Evolutionary conservation across 1,139 yeast species (phyloP).

Genomic region (Yarrowia galli): DNA sequence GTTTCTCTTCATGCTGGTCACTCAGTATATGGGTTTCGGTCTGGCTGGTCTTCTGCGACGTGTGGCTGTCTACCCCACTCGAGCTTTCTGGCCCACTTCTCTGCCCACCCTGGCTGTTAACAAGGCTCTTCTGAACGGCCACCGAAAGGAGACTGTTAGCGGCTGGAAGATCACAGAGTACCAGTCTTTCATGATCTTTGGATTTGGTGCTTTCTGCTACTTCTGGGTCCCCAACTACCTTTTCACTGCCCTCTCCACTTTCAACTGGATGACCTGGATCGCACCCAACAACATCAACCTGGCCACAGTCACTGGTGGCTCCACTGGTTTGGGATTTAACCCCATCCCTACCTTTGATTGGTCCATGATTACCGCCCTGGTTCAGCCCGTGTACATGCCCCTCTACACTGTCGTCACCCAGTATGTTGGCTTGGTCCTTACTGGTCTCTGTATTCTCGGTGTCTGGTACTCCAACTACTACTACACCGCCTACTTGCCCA

Average conservation of each 20-base stretch:
- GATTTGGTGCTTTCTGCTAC: constrained; percentile 56
- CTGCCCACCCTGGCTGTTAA: constrained; percentile 64
- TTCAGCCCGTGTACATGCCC: constrained; percentile 54
- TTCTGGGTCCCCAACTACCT: constrained; percentile 66
- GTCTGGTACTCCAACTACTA: constrained; percentile 62
- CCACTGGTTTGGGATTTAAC: constrained; percentile 61
- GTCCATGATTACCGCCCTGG: constrained; percentile 53
- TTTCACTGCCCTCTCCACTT: constrained; percentile 59
- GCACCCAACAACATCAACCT: constrained; percentile 61
- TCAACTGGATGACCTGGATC: constrained; percentile 73
- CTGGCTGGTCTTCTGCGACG: constrained; percentile 59
- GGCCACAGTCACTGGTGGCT: constrained; percentile 63
- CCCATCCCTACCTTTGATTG: constrained; percentile 64
- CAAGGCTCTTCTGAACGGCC: constrained; percentile 58
- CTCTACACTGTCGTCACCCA: constrained; percentile 57
- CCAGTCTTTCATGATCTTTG: constrained; percentile 55
- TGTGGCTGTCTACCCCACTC: constrained; percentile 60
- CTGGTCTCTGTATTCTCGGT: constrained; percentile 54
- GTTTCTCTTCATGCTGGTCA: constrained; percentile 60
- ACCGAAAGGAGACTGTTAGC: constrained; percentile 47
- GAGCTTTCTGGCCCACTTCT: constrained; percentile 64
- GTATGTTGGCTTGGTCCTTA: constrained; percentile 55
- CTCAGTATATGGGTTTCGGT: constrained; percentile 66
- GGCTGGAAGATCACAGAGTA: constrained; percentile 63
- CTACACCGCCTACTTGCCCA: constrained; percentile 63